Evolutionary conservation across 345 rosid species (phyloP).

Genomic region (Eutrema yunnanense): DNA sequence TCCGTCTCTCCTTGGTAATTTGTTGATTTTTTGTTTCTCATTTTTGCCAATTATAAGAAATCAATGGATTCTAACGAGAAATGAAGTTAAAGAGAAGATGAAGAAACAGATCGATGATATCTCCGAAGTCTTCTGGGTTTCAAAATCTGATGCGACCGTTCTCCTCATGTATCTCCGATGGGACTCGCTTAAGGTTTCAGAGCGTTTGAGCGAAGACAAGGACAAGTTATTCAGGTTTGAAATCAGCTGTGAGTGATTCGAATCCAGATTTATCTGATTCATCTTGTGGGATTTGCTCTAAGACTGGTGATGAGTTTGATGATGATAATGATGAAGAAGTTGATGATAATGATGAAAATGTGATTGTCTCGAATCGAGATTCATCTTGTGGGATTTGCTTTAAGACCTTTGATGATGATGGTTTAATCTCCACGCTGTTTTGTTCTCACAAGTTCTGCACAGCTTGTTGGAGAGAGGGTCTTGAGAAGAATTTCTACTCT

Average conservation of each 20-base stretch:
- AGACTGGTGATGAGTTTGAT: not conserved
- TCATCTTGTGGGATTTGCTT: not conserved
- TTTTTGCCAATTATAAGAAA: not conserved
- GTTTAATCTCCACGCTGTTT: not conserved
- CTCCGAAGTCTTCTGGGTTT: not conserved
- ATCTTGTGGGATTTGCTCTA: not conserved
- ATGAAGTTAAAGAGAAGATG: not conserved
- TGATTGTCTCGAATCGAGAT: not conserved
- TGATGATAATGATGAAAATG: not conserved
- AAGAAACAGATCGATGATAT: not conserved
- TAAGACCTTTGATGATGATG: not conserved
- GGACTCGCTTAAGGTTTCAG: not conserved
- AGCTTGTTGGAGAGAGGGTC: not conserved
- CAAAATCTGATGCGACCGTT: conserved; percentile 10
- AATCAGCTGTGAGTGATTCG: not conserved
- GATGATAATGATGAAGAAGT: not conserved
- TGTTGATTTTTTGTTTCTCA: not conserved
- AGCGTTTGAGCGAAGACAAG: not conserved
- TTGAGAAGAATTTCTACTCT: not conserved
- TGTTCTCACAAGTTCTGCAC: conserved; percentile 18
- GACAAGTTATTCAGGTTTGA: not conserved
- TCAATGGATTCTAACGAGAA: conserved; percentile 12
- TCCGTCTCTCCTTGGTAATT: not conserved
- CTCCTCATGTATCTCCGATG: not conserved
- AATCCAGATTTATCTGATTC: not conserved